Percentiles rank a stretch among this genome's conserved stretches.
Evolutionary conservation across 352 stramenopile genomes (phyloP).

Genomic region (Phytophthora uliginosa): DNA sequence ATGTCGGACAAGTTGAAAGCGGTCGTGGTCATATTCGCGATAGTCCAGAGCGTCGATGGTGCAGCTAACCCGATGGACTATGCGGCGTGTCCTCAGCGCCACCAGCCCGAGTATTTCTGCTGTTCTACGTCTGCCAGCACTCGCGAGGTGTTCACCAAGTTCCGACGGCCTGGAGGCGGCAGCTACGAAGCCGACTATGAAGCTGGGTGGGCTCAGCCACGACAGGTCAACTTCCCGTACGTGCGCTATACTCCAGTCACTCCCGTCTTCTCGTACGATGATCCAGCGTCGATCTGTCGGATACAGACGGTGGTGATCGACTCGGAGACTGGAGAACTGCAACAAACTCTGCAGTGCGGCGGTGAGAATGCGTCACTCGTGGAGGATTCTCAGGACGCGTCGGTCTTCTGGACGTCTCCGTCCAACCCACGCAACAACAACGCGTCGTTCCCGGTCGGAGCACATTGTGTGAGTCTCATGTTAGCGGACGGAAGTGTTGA

Average conservation of each 20-base stretch:
- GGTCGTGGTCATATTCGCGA: background rate
- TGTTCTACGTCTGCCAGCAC: slow-evolving; percentile 34
- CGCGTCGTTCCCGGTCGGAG: slow-evolving; percentile 55
- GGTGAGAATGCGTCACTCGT: slow-evolving; percentile 38
- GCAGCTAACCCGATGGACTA: slow-evolving; percentile 30
- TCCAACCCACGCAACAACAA: slow-evolving; percentile 62
- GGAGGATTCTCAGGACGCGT: slow-evolving; percentile 37
- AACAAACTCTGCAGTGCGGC: slow-evolving; percentile 43
- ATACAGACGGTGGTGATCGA: slow-evolving; percentile 31
- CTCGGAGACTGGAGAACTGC: slow-evolving; percentile 21
- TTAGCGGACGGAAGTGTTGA: slow-evolving; percentile 25
- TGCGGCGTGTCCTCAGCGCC: slow-evolving; percentile 40
- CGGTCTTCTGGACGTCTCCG: slow-evolving; percentile 55
- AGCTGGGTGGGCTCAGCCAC: slow-evolving; percentile 31
- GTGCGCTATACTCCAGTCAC: slow-evolving; percentile 40
- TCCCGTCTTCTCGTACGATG: slow-evolving; percentile 42
- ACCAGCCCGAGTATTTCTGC: slow-evolving; percentile 49
- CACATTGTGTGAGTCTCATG: slow-evolving; percentile 45
- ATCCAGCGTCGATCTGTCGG: slow-evolving; percentile 35
- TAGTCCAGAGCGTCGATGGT: slow-evolving; percentile 3
- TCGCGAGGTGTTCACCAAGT: slow-evolving; percentile 48
- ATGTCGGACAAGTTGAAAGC: slow-evolving; percentile 5
- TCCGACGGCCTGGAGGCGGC: slow-evolving; percentile 33
- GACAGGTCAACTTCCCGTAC: slow-evolving; percentile 48
- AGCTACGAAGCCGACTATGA: slow-evolving; percentile 40